These are phyloP conservation scores for Talaromyces adpressus DNA, from an alignment of 495 filamentous ascomycete genomes.

Conservation along the genomic window DNA sequence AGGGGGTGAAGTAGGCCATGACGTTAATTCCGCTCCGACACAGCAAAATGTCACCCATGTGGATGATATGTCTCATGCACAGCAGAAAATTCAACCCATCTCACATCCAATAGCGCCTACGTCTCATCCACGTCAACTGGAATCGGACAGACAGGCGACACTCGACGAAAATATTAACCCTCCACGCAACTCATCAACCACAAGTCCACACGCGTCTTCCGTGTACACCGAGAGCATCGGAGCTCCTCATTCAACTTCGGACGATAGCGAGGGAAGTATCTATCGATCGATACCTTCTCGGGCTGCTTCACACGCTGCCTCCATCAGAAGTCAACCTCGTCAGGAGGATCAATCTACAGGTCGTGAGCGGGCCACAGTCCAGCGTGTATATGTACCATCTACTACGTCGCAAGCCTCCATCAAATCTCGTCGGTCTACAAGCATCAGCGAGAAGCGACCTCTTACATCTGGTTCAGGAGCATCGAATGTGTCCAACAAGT, in stretches of 20 bases:
- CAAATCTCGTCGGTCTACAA: constrained; percentile 29
- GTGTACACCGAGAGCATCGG: constrained; percentile 9
- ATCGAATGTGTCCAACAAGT: constrained; percentile 44
- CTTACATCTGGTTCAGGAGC: constrained; percentile 47
- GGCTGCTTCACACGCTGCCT: constrained; percentile 21
- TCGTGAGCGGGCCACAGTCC: constrained; percentile 43
- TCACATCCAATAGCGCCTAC: constrained; percentile 8
- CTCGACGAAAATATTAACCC: neutral
- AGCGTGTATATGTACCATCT: constrained; percentile 29
- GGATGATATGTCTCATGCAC: constrained; percentile 4
- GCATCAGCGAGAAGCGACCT: constrained; percentile 46
- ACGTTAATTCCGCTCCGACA: constrained; percentile 15
- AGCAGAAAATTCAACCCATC: neutral
- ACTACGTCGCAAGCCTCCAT: constrained; percentile 24
- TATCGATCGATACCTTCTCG: constrained; percentile 20
- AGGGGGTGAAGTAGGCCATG: constrained; percentile 14
- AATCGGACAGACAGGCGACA: neutral
- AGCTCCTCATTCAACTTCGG: constrained; percentile 20
- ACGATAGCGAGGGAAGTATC: constrained; percentile 29
- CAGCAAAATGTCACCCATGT: constrained; percentile 18
- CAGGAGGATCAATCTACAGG: constrained; percentile 14
- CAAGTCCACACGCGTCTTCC: constrained; percentile 7
- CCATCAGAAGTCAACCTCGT: constrained; percentile 18
- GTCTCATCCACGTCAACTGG: constrained; percentile 8
- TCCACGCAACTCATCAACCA: neutral